Conservation (phyloP, 176 grass and related monocot genomes). For the Paspalum notatum region DNA sequence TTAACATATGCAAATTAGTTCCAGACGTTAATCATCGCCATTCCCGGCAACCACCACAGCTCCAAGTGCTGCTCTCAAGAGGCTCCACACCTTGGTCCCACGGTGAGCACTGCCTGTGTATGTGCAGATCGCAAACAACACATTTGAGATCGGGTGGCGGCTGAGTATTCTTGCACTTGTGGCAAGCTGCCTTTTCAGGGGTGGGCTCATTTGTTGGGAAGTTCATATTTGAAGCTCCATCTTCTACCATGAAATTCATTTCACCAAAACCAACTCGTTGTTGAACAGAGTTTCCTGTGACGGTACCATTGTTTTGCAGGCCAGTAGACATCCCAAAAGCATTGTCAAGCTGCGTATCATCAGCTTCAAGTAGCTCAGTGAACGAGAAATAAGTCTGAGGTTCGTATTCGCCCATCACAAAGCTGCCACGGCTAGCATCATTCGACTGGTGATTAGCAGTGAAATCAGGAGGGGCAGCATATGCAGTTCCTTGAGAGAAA, state of each 20-base stretch:
- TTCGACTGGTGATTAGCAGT: constrained; percentile 43
- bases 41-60: constrained; percentile 70
- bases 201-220: constrained; percentile 25
- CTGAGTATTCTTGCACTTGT: constrained; percentile 58
- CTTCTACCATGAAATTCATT: constrained; percentile 36
- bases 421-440: constrained; percentile 46
- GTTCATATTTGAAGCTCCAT: constrained; percentile 40
- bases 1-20: constrained; percentile 16
- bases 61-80: constrained; percentile 49
- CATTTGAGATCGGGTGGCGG: constrained; percentile 64
- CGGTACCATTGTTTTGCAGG: constrained; percentile 36
- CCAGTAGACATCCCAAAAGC: constrained; percentile 44
- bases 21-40: constrained; percentile 44
- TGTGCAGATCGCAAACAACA: constrained; percentile 53
- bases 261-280: constrained; percentile 50
- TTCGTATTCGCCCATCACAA: constrained; percentile 52
- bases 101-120: constrained; percentile 69
- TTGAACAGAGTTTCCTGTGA: constrained; percentile 38
- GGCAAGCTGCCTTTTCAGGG: constrained; percentile 39
- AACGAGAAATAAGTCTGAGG: constrained; percentile 82
- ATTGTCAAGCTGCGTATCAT: constrained; percentile 60
- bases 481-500: constrained; percentile 55
- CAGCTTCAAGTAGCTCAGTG: constrained; percentile 72
- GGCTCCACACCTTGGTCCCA: constrained; percentile 53
- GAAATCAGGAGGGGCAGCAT: constrained; percentile 33